Base-by-base conservation (phyloP, 331 rosid genomes). In the Quercus tomentella region DNA sequence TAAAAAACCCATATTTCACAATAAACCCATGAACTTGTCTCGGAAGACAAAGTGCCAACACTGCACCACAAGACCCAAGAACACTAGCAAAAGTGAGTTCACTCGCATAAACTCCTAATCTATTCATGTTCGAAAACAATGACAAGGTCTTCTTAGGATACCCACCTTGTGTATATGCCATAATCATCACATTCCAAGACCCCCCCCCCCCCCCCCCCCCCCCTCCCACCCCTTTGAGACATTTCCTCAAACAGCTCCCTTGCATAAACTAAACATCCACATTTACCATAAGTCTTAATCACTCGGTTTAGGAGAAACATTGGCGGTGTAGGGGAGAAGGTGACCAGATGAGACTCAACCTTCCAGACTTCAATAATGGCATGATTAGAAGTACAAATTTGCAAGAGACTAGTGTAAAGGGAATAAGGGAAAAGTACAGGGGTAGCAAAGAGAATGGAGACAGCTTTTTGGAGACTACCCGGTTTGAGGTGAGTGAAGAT, bases 201-300 rank as follows among this genome's bases (percentile, higher is more conserved):
- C 26, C 26, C 26, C 26, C 26, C 2, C 26, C 26, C 31, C 4
- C 37, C 89, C 91, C 83, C 87, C 97, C 26, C 26, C 26, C 26
- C 26, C 26, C 2, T 2, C 26, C 31, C 4, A 45, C 89, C 91
- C 83, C 87, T 77, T 1, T 74, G 78, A 43, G 92, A 92, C 97
- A 93, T 93, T 89, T 93, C 93, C 55, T 93, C 92, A 78, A 93
- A 93, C 89, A 93, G 54, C 77, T 87, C 90, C 33, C 84, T 28
- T 0, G 97, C 96, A 37, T 93, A 93, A 1, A 65, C 87, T n/a
- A 93, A 65, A 55, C 60, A 88, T 18, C 89, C 85, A 37, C 96
- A 93, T 88, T 80, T 88, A 1, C 88, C 91, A 3, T 88, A 93
- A 0, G 94, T 16, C 18, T 93, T 96, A 10, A 93, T 89, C 26